Conservation (phyloP, 148 eudicot genomes). For the Cornus kousa region DNA sequence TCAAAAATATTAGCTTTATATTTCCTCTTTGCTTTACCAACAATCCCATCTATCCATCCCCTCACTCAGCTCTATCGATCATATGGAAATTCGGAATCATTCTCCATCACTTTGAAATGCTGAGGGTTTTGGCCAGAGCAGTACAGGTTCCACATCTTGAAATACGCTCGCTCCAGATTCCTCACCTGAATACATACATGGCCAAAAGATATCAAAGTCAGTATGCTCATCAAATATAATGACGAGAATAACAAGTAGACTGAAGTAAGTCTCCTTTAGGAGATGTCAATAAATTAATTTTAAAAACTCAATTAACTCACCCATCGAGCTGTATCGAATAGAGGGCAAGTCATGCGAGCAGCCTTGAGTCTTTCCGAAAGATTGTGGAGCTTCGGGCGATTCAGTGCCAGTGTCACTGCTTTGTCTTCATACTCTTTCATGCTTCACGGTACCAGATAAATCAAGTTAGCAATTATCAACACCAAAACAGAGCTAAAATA, state of each 20-base stretch:
- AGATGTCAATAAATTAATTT: too few relatives aligned
- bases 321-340: constrained; percentile 95
- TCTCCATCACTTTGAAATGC: constrained; percentile 70
- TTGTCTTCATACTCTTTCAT: constrained; percentile 87
- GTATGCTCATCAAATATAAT: too few relatives aligned
- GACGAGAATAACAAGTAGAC: too few relatives aligned
- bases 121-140: constrained; percentile 76
- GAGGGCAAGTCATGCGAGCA: constrained; percentile 78
- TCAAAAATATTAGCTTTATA: constrained; percentile 4
- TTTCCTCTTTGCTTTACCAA: constrained; percentile 30
- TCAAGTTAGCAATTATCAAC: constrained; percentile 6
- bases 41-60: constrained; percentile 20
- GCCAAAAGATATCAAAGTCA: not conserved
- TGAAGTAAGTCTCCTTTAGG: too few relatives aligned
- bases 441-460: constrained; percentile 30
- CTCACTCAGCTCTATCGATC: constrained; percentile 39
- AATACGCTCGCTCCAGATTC: constrained; percentile 74
- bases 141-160: constrained; percentile 83
- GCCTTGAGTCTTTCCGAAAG: constrained; percentile 80
- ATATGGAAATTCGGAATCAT: constrained; percentile 59
- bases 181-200: constrained; percentile 39
- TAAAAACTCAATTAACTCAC: constrained; percentile 40
- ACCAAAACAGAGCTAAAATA: not conserved
- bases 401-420: constrained; percentile 75
- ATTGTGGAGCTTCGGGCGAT: constrained; percentile 65